Evolutionary conservation across 768 basidiomycete genomes (phyloP).

Genomic region (Kwoniella sp.): DNA sequence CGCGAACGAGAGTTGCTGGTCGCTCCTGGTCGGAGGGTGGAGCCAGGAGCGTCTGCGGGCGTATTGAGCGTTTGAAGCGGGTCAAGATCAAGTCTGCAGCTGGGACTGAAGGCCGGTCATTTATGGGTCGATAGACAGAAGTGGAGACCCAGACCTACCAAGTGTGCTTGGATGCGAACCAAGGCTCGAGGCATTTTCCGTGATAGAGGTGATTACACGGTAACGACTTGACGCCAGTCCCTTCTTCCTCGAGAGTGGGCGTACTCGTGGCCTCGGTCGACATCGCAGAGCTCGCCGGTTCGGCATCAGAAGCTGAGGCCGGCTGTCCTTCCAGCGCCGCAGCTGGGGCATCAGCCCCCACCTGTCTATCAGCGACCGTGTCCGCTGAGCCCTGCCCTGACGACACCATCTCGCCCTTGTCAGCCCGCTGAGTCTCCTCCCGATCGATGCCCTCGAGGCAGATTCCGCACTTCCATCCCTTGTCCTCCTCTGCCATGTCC

Average conservation of each 20-base stretch:
- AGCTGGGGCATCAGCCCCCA: background rate
- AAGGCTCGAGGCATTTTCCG: constrained; percentile 30
- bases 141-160: constrained; percentile 39
- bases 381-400: background rate
- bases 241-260: background rate
- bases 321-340: no score
- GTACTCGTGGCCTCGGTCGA: background rate
- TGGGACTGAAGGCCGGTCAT: constrained; percentile 33
- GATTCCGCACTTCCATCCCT: constrained; percentile 43
- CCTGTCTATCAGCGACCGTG: background rate
- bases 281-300: no score
- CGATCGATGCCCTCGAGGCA: constrained; percentile 33
- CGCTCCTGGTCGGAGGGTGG: constrained; percentile 11
- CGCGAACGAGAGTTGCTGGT: constrained; percentile 6
- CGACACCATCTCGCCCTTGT: constrained; percentile 4
- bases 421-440: background rate
- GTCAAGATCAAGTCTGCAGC: constrained; percentile 40
- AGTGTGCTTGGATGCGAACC: constrained; percentile 34
- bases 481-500: constrained; percentile 18
- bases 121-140: no score
- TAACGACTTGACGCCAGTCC: constrained; percentile 30
- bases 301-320: no score
- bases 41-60: no score
- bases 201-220: constrained; percentile 46
- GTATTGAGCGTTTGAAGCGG: constrained; percentile 33